Base-by-base conservation (phyloP, 1,284 basidiomycete species). In the Trichosporon faecale region DNA sequence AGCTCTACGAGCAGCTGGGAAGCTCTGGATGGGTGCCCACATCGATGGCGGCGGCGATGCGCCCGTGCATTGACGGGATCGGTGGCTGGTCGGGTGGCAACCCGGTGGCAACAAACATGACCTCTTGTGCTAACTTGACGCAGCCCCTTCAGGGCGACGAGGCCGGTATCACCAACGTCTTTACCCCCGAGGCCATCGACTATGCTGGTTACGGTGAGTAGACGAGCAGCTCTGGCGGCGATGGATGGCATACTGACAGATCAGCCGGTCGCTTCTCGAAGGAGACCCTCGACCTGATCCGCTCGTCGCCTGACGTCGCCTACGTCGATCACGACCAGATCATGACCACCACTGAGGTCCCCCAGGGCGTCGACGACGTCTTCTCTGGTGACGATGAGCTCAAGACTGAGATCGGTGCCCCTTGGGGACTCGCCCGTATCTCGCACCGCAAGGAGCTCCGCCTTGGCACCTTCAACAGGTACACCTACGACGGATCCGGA, bases 341-440 rank as follows among this genome's bases (percentile, higher is more conserved):
- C 75, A 92, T 96, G 25, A 88, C 86, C 75, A 91, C 91, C 16
- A 87, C 88, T 74, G 89, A 91, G 1, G 76, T 85, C 61, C 79
- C 76, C 69, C 75, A 77, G 66, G 81, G 77, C 68, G 74, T 80
- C 68, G 78, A 81, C 73, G 78, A 82, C 70, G 70, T 74, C 37
- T 68, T 73, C 65, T 71, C 67, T 37, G 67, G 68, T 35, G 68
- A 72, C 63, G 70, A 78, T 12, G 80, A 81, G 49, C 77, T 85
- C 70, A 72, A 75, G n/a, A 79, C 85, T 5, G 93, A 98, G 88
- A 89, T 85, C 70, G 85, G 86, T 35, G 93, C 96, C 25, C 95
- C 96, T 68, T 98, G 97, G 97, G 94, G 97, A 82, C 90, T 99
- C 52, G 95, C 96, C 64, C 92, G 97, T 70, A 89, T 99, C 80